Percentiles rank a stretch among this genome's conserved stretches.
phyloP scores from a whole-genome alignment of 305 asterid species.

The Euphrasia arctica region DNA sequence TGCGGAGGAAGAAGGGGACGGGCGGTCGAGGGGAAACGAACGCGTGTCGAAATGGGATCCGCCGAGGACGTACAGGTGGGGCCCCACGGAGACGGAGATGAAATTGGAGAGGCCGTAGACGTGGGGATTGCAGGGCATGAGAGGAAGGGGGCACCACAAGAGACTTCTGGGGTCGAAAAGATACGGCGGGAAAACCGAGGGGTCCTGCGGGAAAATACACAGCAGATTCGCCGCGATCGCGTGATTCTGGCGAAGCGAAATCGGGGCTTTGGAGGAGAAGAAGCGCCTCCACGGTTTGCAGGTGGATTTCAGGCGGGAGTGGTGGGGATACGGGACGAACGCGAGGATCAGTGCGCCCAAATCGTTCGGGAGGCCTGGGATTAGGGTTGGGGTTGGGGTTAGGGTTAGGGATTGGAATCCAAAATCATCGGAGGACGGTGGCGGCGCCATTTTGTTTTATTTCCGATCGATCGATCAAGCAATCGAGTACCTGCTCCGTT shows the following conservation, averaged over 20 bases:
- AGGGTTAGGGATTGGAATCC: constrained; percentile 47
- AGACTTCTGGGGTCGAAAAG: constrained; percentile 62
- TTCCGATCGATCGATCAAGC: constrained; percentile 18
- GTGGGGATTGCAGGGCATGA: constrained; percentile 89
- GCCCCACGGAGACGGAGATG: constrained; percentile 55
- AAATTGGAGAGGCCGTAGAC: constrained; percentile 79
- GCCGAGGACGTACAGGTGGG: constrained; percentile 71
- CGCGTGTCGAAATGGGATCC: constrained; percentile 84
- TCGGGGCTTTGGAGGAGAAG: constrained; percentile 59
- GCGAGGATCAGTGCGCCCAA: constrained; percentile 65
- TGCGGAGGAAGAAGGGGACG: constrained; percentile 58
- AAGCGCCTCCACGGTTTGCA: constrained; percentile 76
- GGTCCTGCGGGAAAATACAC: constrained; percentile 83
- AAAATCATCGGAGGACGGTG: constrained; percentile 38
- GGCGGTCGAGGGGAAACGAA: constrained; percentile 77
- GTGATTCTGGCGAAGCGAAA: constrained; percentile 51
- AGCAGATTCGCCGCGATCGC: constrained; percentile 54
- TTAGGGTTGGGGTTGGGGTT: constrained; percentile 51
- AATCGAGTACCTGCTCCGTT: constrained; percentile 1
- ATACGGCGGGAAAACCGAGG: constrained; percentile 66
- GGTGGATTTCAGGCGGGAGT: constrained; percentile 64
- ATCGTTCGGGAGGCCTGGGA: constrained; percentile 85
- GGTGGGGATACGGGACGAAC: constrained; percentile 68
- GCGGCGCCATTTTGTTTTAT: constrained; percentile 51
- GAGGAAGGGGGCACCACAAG: constrained; percentile 76